Evolutionary conservation across 164 flowering plant genomes (phyloP), one percentile per base, ranked within the genome.

Genomic region (Cinnamomum micranthum): DNA sequence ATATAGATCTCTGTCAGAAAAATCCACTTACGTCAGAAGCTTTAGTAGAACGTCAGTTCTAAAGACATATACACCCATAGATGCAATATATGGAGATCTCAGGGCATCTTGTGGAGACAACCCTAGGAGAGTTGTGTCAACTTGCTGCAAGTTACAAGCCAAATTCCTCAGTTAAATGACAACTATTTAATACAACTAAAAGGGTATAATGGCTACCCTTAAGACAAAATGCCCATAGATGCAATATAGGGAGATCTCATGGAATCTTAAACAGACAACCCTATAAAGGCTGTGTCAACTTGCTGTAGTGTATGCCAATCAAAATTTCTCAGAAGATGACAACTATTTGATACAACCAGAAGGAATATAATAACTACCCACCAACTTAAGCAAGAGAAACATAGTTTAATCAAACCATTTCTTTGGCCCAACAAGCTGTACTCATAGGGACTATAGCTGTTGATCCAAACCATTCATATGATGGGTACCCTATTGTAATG

Each of bases 191-290:
- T 6, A 6, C 47, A 35, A 35, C 47, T 35, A 7, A 35, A 35
- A 35, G 47, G 47, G 47, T 35, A 35, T 6, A 7, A 6, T 35
- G 47, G 47, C 47, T 35, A 35, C 47, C 47, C 47, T 89, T 65
- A 96, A 96, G 27, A 88, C 90, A 74, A 93, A 96, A 96, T 92
- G 65, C 98, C 98, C 99, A 96, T 96, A 1, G 98, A 96, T 73
- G 99, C 99, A 85, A 93, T 88, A 66, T 90, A 94, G 2, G 98
- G 97, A 65, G 80, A 86, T 70, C 79, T 80, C 65, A 17, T 31
- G 24, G 97, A 96, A 19, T 90, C 95, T 76, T 82, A 72, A 0
- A 75, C 89, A 67, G 96, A 84, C 78, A 95, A 79, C 12, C 97
- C 98, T 2, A 93, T 78, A 60, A 80, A 78, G 74, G 88, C 85